A percentile compares a stretch with the other conserved stretches of the same genome.
Conservation (phyloP, 1,284 basidiomycete genomes). For the Dichomitus squalens region DNA sequence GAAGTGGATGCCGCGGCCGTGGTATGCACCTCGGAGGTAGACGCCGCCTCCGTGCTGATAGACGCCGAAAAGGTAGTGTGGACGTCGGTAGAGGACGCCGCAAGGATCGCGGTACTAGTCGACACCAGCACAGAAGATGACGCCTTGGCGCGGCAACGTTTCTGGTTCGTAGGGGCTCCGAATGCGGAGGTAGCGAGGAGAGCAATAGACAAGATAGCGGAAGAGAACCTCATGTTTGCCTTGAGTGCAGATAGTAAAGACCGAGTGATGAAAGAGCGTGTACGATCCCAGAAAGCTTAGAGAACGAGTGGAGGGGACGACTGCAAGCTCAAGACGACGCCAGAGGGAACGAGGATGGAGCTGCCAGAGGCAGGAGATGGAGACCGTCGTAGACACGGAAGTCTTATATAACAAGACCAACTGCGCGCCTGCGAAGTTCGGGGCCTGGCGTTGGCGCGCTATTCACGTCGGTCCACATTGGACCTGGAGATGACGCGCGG, state of each 20-base stretch:
- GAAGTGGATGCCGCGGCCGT: too few relatives aligned
- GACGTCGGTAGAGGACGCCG: neutral
- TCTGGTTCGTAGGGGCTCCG: conserved; percentile 26
- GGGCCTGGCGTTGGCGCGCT: neutral
- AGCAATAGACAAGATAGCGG: conserved; percentile 28
- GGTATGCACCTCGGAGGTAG: too few relatives aligned
- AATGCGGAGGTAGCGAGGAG: conserved; percentile 30
- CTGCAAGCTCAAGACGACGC: neutral
- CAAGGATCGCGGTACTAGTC: neutral
- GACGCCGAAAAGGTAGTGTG: too few relatives aligned
- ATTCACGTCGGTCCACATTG: neutral
- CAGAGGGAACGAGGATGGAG: neutral
- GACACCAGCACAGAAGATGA: conserved; percentile 22
- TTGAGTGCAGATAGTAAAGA: neutral
- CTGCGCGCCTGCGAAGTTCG: neutral
- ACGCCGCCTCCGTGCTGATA: too few relatives aligned
- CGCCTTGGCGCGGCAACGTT: conserved; percentile 21
- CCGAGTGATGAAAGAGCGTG: neutral
- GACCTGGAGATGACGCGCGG: too few relatives aligned
- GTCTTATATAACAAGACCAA: neutral
- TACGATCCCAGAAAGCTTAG: neutral
- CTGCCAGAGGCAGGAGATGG: neutral
- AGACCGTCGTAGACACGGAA: neutral
- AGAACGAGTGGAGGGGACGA: neutral
- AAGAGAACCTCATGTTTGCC: conserved; percentile 31